phyloP scores from a whole-genome alignment of 257 asterid genomes.

The Jasminum sambac region DNA sequence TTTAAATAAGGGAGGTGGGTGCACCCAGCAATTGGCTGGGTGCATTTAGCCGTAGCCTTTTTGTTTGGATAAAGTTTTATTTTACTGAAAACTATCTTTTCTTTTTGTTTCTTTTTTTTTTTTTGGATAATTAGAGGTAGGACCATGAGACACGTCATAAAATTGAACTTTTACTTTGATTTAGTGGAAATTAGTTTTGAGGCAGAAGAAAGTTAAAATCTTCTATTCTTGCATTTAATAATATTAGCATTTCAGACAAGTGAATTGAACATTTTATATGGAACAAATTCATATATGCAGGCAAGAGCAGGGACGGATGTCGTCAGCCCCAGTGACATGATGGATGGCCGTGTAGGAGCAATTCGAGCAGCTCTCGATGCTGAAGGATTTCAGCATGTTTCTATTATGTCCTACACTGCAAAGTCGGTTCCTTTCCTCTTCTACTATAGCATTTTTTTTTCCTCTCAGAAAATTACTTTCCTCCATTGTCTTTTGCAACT shows the following conservation, averaged over 20 bases:
- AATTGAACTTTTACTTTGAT: no score
- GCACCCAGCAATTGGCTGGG: no score
- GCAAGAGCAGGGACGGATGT: constrained; percentile 99
- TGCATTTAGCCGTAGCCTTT: no score
- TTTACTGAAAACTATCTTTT: no score
- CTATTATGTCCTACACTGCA: constrained; percentile 95
- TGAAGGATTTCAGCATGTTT: constrained; percentile 80
- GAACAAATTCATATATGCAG: constrained; percentile 33
- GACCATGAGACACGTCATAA: no score
- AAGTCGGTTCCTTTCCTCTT: constrained; percentile 45
- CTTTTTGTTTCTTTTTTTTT: no score
- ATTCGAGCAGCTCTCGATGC: constrained; percentile 90
- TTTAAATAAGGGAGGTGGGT: no score
- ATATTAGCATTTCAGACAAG: background rate
- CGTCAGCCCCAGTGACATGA: constrained; percentile 97
- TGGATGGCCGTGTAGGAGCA: constrained; percentile 99
- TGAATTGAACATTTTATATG: background rate
- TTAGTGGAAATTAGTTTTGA: no score
- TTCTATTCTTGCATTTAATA: background rate
- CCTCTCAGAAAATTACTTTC: no score
- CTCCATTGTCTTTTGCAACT: no score
- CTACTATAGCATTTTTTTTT: constrained; percentile 1
- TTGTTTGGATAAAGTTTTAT: background rate
- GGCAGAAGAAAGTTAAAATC: no score
- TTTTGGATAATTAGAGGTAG: no score